Evolutionary conservation across 2,329 filamentous ascomycete genomes (phyloP), one percentile per base, ranked within the genome.

Genomic region (Fusarium chuoi): DNA sequence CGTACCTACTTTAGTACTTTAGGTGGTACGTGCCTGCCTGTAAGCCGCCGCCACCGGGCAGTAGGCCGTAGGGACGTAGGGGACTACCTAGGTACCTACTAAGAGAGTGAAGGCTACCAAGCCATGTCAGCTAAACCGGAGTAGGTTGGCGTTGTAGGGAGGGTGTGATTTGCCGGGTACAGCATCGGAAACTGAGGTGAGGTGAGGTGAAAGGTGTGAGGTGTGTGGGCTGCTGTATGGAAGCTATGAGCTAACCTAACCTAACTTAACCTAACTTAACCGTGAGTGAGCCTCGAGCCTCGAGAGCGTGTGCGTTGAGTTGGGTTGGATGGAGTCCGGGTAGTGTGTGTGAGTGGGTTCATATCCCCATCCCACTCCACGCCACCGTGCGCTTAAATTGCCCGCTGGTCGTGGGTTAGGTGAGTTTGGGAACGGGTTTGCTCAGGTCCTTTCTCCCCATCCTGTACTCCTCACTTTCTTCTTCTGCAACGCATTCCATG

Each of bases 361-460:
- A 76, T 68, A 74, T 74, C 71, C 74, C 62, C 65, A 67, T 67
- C 49, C 45, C 65, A 52, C 65, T 68, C 52, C 65, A 68, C 65
- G 62, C 65, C 65, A 46, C 62, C 65, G 65, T 68, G 65, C 52
- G 28, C 35, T 67, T 68, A 68, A 68, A 67, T 67, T 68, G 62
- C 65, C 65, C 65, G 65, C 65, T 68, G 56, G 62, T 81, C 79
- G 79, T 84, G 83, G 83, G 83, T 84, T 77, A 84, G 83, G 83
- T 79, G 78, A 84, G 82, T 84, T 84, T 80, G 41, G 41, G 48
- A 74, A 74, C 65, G 75, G 78, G 79, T 79, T 81, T 70, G 80
- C 79, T 81, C 79, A 83, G 79, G 80, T 82, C 79, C 78, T 82
- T 82, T 79, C 82, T 81, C 81, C 82, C 80, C 80, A 79, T 79